These are phyloP conservation scores for Cryptosporidium muris DNA, from an alignment of 169 alveolate species.

Conservation along the genomic window DNA sequence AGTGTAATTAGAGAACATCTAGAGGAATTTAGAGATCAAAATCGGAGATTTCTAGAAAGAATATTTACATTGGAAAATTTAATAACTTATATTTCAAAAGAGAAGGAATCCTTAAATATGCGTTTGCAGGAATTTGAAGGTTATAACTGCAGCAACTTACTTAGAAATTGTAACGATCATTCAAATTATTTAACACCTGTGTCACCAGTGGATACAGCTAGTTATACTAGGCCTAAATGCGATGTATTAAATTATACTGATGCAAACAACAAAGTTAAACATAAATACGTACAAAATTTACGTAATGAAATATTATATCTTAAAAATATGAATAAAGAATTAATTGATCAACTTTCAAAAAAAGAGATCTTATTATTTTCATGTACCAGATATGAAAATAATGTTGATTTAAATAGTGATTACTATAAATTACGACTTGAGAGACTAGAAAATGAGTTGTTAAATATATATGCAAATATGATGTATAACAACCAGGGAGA, in stretches of 20 bases:
- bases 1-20: background rate
- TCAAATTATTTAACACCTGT: too few relatives aligned
- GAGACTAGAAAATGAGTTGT: too few relatives aligned
- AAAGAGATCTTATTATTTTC: constrained; percentile 19
- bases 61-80: too few relatives aligned
- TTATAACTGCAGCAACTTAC: too few relatives aligned
- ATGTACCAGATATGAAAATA: background rate
- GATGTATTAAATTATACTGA: background rate
- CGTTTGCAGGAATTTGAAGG: background rate
- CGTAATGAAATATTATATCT: constrained; percentile 52
- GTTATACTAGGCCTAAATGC: background rate
- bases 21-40: background rate
- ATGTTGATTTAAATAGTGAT: background rate
- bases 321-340: constrained; percentile 21
- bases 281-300: constrained; percentile 47
- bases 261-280: constrained; percentile 1
- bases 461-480: too few relatives aligned
- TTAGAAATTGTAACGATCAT: too few relatives aligned
- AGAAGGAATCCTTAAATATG: background rate
- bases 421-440: too few relatives aligned
- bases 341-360: constrained; percentile 42
- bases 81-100: background rate
- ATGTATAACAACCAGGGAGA: too few relatives aligned
- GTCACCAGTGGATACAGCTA: too few relatives aligned
- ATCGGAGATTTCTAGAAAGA: too few relatives aligned